Evolutionary conservation across 208 protist genomes (phyloP).

Genomic region (Acanthamoeba healyi): DNA sequence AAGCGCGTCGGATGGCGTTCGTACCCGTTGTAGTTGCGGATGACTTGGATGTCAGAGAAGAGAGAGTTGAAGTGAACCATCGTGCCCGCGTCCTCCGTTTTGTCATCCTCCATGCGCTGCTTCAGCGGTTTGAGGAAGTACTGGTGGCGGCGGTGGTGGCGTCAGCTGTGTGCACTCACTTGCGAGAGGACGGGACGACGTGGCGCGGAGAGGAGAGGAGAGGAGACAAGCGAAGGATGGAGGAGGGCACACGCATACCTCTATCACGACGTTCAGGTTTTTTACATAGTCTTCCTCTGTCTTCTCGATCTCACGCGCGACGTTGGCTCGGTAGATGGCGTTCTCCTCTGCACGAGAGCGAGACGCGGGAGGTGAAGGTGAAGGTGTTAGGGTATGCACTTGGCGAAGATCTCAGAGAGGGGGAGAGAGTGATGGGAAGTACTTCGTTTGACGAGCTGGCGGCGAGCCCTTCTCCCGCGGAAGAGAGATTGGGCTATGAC

Average conservation of each 20-base stretch:
- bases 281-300: constrained; percentile 75
- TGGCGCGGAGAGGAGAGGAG: background rate
- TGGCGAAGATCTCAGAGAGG: too few species aligned
- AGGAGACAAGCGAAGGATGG: background rate
- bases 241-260: background rate
- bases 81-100: background rate
- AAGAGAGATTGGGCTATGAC: background rate
- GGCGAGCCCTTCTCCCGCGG: background rate
- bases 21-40: constrained; percentile 70
- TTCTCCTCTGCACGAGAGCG: constrained; percentile 2
- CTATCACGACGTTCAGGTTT: constrained; percentile 41
- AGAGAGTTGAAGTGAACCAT: constrained; percentile 60
- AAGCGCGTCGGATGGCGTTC: background rate
- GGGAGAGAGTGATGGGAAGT: background rate
- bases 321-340: constrained; percentile 47
- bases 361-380: background rate
- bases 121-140: constrained; percentile 42
- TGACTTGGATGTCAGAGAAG: constrained; percentile 56
- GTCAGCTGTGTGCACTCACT: background rate
- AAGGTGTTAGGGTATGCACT: background rate
- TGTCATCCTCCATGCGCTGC: constrained; percentile 25
- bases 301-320: constrained; percentile 69
- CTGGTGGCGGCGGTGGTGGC: background rate
- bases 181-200: too few species aligned
- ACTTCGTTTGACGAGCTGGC: background rate